Evolutionary conservation across 169 alveolate genomes (phyloP).

Genomic region (Plasmodium sp.): DNA sequence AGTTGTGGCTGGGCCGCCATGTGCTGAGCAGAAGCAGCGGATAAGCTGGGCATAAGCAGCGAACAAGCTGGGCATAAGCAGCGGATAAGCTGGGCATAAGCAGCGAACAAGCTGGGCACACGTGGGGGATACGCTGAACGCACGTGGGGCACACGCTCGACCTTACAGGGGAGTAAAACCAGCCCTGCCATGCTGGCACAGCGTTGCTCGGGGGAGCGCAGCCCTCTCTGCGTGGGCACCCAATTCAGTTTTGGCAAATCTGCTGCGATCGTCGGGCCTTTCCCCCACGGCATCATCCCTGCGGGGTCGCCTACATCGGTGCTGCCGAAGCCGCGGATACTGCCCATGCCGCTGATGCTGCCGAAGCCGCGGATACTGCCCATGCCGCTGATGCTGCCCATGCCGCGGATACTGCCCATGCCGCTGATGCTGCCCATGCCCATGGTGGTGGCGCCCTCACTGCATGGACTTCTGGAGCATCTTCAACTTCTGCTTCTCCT

Average conservation of each 20-base stretch:
- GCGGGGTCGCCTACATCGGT: neutral
- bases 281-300: neutral
- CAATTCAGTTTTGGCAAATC: neutral
- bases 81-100: neutral
- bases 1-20: neutral
- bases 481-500: conserved; percentile 45
- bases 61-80: neutral
- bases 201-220: neutral
- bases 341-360: too few relatives aligned
- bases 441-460: neutral
- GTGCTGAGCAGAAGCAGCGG: neutral
- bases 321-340: neutral
- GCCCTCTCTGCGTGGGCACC: neutral
- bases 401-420: too few relatives aligned
- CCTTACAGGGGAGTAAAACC: neutral
- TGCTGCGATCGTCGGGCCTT: neutral
- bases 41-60: neutral
- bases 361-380: too few relatives aligned
- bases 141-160: neutral
- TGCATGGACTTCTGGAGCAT: conserved; percentile 14
- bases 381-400: neutral
- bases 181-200: neutral
- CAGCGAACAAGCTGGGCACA: neutral
- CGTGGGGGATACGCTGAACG: neutral
- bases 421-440: neutral